A percentile compares a stretch with the other conserved stretches of the same genome.
phyloP scores from a whole-genome alignment of 208 protist species.

The Trypanosoma theileri region DNA sequence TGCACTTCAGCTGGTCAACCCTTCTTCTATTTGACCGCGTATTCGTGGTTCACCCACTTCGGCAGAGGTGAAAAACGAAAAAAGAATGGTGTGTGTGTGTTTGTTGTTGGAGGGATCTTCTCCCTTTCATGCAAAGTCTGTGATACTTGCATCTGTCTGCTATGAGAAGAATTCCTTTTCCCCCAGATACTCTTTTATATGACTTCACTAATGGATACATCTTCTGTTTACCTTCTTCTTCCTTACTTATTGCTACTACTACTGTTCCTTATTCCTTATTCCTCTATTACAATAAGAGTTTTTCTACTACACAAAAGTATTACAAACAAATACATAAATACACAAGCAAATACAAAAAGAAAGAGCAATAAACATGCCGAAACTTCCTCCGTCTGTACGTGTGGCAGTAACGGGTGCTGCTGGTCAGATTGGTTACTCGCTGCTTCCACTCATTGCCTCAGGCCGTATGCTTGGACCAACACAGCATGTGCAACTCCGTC shows the following conservation, averaged over 20 bases:
- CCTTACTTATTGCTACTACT: conserved; percentile 8
- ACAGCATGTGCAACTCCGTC: conserved; percentile 89
- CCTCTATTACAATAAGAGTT: neutral
- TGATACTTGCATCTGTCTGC: too few relatives aligned
- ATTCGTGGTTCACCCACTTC: conserved; percentile 1
- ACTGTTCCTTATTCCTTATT: conserved; percentile 4
- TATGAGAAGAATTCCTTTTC: neutral
- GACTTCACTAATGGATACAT: conserved; percentile 1
- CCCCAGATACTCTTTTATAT: neutral
- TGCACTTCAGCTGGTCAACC: conserved; percentile 32
- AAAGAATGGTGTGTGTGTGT: neutral
- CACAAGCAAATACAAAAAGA: neutral
- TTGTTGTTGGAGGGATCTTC: neutral
- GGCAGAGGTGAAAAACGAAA: neutral
- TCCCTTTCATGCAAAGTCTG: too few relatives aligned
- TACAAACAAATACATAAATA: neutral
- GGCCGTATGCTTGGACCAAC: conserved; percentile 91
- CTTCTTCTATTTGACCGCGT: too few relatives aligned
- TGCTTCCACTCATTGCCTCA: conserved; percentile 92
- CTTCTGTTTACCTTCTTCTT: neutral
- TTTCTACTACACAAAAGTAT: neutral
- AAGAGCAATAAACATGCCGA: conserved; percentile 24
- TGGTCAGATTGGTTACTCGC: conserved; percentile 95
- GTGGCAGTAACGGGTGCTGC: conserved; percentile 96
- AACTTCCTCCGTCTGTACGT: conserved; percentile 13